A percentile compares a stretch with the other conserved stretches of the same genome.
Evolutionary conservation across 2,329 filamentous ascomycete species (phyloP).

Genomic region (Septoria linicola): DNA sequence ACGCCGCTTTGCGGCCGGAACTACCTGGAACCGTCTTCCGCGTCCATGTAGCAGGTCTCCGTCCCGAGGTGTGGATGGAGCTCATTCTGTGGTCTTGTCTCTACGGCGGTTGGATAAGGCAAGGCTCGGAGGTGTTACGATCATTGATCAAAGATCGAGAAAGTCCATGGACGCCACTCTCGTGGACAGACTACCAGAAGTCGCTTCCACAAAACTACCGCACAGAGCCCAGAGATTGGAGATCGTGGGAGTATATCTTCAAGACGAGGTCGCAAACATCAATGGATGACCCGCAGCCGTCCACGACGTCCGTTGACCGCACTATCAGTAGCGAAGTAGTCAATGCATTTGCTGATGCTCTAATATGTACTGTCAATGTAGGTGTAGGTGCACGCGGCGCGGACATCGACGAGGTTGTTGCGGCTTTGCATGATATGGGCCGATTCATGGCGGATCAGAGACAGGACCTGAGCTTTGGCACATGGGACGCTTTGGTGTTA

Average conservation of each 20-base stretch:
- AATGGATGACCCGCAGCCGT: slow-evolving; percentile 21
- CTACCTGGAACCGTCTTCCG: slow-evolving; percentile 47
- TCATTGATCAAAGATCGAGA: slow-evolving; percentile 5
- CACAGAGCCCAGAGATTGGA: slow-evolving; percentile 33
- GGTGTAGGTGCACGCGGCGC: slow-evolving; percentile 45
- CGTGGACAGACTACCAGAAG: slow-evolving; percentile 45
- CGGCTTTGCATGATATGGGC: slow-evolving; percentile 34
- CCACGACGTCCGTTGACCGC: slow-evolving; percentile 36
- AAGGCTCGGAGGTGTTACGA: slow-evolving; percentile 44
- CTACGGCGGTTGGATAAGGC: slow-evolving; percentile 48
- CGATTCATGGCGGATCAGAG: slow-evolving; percentile 28
- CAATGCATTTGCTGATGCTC: slow-evolving; percentile 54
- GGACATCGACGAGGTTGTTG: slow-evolving; percentile 37
- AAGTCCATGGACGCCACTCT: slow-evolving; percentile 36
- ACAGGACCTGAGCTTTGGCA: slow-evolving; percentile 42
- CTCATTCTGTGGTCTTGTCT: slow-evolving; percentile 54
- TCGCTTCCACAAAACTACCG: slow-evolving; percentile 26
- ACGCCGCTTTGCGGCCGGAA: slow-evolving; percentile 43
- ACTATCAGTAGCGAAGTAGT: slow-evolving; percentile 61
- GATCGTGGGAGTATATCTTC: slow-evolving; percentile 34
- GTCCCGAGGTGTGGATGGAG: slow-evolving; percentile 52
- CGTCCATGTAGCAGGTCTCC: slow-evolving; percentile 42
- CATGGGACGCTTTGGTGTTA: slow-evolving; percentile 49
- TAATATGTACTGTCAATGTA: slow-evolving; percentile 48
- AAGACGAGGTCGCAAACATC: slow-evolving; percentile 28